These are phyloP conservation scores for Psidium friedrichsthalianum DNA, from an alignment of 345 rosid genomes.

Conservation along the genomic window DNA sequence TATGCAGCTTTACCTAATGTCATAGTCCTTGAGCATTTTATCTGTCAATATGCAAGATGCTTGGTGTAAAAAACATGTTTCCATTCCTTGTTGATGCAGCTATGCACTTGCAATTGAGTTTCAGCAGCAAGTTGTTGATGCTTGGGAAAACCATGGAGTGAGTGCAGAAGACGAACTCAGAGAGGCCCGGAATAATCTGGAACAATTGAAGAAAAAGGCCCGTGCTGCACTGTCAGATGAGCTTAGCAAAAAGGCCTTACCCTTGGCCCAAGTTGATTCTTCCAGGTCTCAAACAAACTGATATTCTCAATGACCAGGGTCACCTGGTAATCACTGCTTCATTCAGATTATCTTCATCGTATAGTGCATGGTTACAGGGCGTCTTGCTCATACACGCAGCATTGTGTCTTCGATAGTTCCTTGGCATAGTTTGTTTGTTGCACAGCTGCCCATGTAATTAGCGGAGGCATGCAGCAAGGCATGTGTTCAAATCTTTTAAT, in stretches of 20 bases:
- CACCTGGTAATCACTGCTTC: neutral
- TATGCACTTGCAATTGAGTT: constrained; percentile 66
- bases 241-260: constrained; percentile 26
- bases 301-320: neutral
- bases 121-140: constrained; percentile 65
- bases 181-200: constrained; percentile 45
- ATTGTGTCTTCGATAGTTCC: neutral
- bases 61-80: neutral
- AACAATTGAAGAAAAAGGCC: constrained; percentile 54
- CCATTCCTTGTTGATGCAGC: constrained; percentile 33
- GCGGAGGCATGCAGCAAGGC: neutral
- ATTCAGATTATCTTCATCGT: neutral
- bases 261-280: constrained; percentile 22
- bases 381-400: neutral
- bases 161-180: constrained; percentile 51
- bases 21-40: neutral
- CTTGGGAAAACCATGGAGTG: constrained; percentile 78
- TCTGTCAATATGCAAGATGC: neutral
- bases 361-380: neutral
- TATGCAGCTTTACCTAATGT: neutral
- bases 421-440: neutral
- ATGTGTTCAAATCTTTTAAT: neutral
- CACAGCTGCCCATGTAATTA: neutral
- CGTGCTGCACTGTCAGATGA: constrained; percentile 21
- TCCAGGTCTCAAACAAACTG: neutral